Conservation (phyloP, 1,284 basidiomycete species). For the Agaricales sp. region DNA sequence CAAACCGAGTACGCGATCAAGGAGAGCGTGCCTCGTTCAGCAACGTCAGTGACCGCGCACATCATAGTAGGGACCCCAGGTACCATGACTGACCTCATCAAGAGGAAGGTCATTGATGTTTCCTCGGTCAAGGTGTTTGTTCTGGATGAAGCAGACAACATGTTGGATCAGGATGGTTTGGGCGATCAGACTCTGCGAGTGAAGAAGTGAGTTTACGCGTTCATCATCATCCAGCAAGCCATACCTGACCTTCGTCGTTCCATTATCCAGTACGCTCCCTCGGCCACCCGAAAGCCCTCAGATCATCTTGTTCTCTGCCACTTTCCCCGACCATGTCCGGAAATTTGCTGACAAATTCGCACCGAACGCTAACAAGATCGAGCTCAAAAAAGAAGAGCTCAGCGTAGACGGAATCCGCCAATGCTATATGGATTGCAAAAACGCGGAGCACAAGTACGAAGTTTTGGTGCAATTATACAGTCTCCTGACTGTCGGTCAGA, state of each 20-base stretch:
- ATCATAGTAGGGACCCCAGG: slow-evolving; percentile 96
- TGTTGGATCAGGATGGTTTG: slow-evolving; percentile 93
- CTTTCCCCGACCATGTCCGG: slow-evolving; percentile 92
- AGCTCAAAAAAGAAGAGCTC: slow-evolving; percentile 89
- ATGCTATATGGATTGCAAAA: slow-evolving; percentile 92
- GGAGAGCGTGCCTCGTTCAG: slow-evolving; percentile 61
- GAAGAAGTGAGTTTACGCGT: slow-evolving; percentile 65
- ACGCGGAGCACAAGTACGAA: slow-evolving; percentile 92
- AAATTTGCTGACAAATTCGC: slow-evolving; percentile 88
- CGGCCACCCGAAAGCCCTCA: slow-evolving; percentile 49
- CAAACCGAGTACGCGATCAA: slow-evolving; percentile 95
- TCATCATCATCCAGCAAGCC: neutral
- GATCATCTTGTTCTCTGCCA: slow-evolving; percentile 96
- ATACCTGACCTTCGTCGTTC: slow-evolving; percentile 7
- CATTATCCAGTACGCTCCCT: slow-evolving; percentile 49
- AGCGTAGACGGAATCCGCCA: slow-evolving; percentile 94
- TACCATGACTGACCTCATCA: slow-evolving; percentile 83
- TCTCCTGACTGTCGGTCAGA: slow-evolving; percentile 90
- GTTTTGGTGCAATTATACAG: slow-evolving; percentile 89
- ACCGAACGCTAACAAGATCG: slow-evolving; percentile 93
- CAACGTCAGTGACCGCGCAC: slow-evolving; percentile 75
- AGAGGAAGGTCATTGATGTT: slow-evolving; percentile 66
- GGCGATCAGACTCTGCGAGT: slow-evolving; percentile 95
- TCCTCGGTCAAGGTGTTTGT: slow-evolving; percentile 88
- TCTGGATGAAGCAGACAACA: slow-evolving; percentile 97